Conservation (phyloP, 1,284 basidiomycete genomes). For the Xanthoconium separans region DNA sequence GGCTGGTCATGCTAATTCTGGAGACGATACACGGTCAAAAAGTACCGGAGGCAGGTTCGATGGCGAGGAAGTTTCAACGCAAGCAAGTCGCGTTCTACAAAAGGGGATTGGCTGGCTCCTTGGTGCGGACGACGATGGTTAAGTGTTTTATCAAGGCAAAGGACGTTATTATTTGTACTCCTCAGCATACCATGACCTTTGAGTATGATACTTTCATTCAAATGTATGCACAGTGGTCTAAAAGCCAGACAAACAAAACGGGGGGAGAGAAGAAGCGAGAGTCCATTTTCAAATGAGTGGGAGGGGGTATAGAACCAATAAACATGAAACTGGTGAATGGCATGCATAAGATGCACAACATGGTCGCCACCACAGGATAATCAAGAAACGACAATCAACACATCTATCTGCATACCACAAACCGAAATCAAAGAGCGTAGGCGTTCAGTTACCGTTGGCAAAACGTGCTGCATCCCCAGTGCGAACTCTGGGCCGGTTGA, state of each 20-base stretch:
- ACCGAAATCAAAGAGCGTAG: constrained; percentile 10
- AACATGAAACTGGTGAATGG: too few species aligned
- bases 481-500: constrained; percentile 67
- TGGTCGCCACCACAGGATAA: constrained; percentile 11
- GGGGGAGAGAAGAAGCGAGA: constrained; percentile 6
- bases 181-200: constrained; percentile 12
- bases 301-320: constrained; percentile 22
- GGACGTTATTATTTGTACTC: constrained; percentile 15
- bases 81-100: constrained; percentile 71
- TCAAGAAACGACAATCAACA: constrained; percentile 13
- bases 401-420: constrained; percentile 17
- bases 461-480: constrained; percentile 64
- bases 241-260: constrained; percentile 29
- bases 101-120: constrained; percentile 87
- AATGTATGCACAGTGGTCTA: constrained; percentile 28
- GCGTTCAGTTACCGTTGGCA: constrained; percentile 41
- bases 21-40: constrained; percentile 41
- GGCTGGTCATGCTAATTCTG: constrained; percentile 46
- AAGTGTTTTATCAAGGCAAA: background rate
- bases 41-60: constrained; percentile 44
- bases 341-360: too few species aligned
- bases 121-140: constrained; percentile 62
- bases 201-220: constrained; percentile 22
- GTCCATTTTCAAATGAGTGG: constrained; percentile 7
- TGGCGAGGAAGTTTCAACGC: constrained; percentile 62